phyloP scores from a whole-genome alignment of 768 basidiomycete genomes.

The Leucocoprinus leucothites region DNA sequence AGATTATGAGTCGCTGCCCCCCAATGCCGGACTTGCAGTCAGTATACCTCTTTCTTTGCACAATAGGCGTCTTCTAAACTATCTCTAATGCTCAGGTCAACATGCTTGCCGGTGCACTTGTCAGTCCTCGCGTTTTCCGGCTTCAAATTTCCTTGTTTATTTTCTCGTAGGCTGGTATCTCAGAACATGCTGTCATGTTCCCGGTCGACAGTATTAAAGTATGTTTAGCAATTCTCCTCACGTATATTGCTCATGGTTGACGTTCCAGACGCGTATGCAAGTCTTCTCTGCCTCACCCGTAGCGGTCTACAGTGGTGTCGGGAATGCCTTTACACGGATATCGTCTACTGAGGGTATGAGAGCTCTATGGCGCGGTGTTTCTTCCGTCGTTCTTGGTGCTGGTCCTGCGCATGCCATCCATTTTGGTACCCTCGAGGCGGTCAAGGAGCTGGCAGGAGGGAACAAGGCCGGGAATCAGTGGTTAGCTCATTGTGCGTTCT shows the following conservation, averaged over 20 bases:
- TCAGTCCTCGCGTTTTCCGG: constrained; percentile 35
- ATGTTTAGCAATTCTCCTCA: constrained; percentile 21
- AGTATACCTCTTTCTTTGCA: constrained; percentile 23
- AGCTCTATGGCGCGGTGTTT: constrained; percentile 93
- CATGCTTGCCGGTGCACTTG: constrained; percentile 96
- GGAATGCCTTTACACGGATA: constrained; percentile 88
- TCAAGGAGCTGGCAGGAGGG: constrained; percentile 91
- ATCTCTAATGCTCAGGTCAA: constrained; percentile 59
- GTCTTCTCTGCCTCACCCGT: constrained; percentile 85
- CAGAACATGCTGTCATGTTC: constrained; percentile 98
- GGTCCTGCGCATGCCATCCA: constrained; percentile 98
- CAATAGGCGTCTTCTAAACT: constrained; percentile 11
- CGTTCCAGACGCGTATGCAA: constrained; percentile 95
- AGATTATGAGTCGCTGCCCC: constrained; percentile 34
- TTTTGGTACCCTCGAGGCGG: constrained; percentile 92
- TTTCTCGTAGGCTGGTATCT: constrained; percentile 83
- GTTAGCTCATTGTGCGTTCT: constrained; percentile 77
- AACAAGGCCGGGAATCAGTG: constrained; percentile 80
- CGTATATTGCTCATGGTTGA: constrained; percentile 9
- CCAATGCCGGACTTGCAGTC: constrained; percentile 78
- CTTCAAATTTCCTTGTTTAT: constrained; percentile 5
- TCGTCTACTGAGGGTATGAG: constrained; percentile 91
- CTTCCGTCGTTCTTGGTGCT: constrained; percentile 92
- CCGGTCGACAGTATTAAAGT: constrained; percentile 99
- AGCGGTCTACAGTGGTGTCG: constrained; percentile 85